Evolutionary conservation across 1,284 basidiomycete species (phyloP), one percentile per base, ranked within the genome.

Genomic region (Sanghuangporus sanghuang): DNA sequence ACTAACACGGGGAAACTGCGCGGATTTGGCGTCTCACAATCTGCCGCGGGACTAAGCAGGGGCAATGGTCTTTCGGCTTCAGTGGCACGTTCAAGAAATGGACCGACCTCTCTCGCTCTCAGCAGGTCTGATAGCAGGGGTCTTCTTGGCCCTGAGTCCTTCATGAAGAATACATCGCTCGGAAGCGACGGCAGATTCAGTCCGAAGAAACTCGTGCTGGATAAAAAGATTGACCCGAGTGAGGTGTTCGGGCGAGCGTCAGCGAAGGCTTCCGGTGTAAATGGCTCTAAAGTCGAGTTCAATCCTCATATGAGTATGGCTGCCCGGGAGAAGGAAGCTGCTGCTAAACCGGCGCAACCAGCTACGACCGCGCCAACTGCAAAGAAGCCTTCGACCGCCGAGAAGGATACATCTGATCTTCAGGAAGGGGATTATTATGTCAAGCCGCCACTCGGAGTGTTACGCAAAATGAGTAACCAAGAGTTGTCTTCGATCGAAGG

Each of bases 121-220:
- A 84, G 77, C 67, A 80, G 80, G 68, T 68, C 71, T 23, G 80
- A 81, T 63, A 72, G 72, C 54, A 78, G 76, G 69, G 75, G 75
- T 38, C 73, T 79, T 21, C 71, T 81, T 38, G 78, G 78, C 4
- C 77, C 85, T 11, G 87, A 89, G 61, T 72, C 76, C 6, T 80
- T 86, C 67, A 67, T 85, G 35, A 80, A 80, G 27, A 81, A 82
- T 39, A 78, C 87, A 70, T 39, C 50, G 18, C 72, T 90, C 56
- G 80, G 90, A 69, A 86, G 84, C 64, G 85, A 86, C n/a, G 76
- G 77, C 23, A 83, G 90, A 46, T 86, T 90, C 63, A 97, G 93
- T 73, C 93, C 98, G 66, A 99, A 98, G 82, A 96, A 97, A 74
- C 85, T 99, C 61, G 89, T 96, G 46, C 76, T 98, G 63, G 91